These are phyloP conservation scores for Penicillium cosmopolitanum DNA, from an alignment of 495 filamentous ascomycete species.

Conservation along the genomic window DNA sequence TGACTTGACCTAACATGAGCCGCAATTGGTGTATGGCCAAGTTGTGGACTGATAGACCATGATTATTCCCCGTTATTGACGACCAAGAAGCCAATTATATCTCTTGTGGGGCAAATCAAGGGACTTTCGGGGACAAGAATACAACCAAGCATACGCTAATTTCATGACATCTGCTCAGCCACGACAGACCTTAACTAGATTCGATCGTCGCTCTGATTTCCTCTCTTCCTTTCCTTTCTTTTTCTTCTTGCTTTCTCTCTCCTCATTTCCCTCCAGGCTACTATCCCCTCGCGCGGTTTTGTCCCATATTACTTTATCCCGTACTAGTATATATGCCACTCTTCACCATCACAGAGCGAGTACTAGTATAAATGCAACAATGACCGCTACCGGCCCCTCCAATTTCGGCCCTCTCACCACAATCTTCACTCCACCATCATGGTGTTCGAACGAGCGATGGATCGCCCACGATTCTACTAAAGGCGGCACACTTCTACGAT, in stretches of 20 bases:
- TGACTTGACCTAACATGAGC: neutral
- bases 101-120: neutral
- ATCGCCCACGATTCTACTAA: slow-evolving; percentile 7
- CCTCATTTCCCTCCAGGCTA: neutral
- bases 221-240: neutral
- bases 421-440: slow-evolving; percentile 4
- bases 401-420: slow-evolving; percentile 22
- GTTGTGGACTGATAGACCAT: neutral
- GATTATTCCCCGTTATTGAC: neutral
- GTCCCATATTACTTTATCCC: neutral
- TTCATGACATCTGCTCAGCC: neutral
- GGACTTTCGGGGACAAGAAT: neutral
- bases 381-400: slow-evolving; percentile 10
- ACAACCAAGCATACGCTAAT: neutral
- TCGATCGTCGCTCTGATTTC: neutral
- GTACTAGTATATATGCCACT: neutral
- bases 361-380: neutral
- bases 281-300: neutral
- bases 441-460: slow-evolving; percentile 15
- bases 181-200: neutral
- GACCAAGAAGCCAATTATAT: neutral
- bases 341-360: neutral
- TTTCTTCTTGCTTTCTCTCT: neutral
- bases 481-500: slow-evolving; percentile 4
- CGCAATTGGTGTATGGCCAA: neutral